phyloP scores from a whole-genome alignment of 1,284 basidiomycete species.

The Abortiporus biennis region DNA sequence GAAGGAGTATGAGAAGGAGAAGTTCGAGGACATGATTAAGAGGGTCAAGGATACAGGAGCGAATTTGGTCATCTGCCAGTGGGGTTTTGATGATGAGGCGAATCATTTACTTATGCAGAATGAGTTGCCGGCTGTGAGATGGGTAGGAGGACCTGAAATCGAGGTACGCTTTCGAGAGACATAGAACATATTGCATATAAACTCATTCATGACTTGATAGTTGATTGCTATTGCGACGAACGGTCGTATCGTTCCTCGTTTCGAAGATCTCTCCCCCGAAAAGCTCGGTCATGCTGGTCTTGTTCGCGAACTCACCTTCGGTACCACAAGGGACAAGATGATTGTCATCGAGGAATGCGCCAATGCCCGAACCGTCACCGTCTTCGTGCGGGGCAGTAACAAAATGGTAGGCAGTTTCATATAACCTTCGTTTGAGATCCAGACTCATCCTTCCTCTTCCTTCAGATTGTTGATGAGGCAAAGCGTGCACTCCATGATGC shows the following conservation, averaged over 20 bases:
- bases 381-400: slow-evolving; percentile 96
- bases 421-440: slow-evolving; percentile 1
- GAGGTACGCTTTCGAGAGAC: slow-evolving; percentile 52
- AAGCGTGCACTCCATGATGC: slow-evolving; percentile 98
- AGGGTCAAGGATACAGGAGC: slow-evolving; percentile 97
- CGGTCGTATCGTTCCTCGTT: slow-evolving; percentile 96
- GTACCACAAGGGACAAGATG: slow-evolving; percentile 99
- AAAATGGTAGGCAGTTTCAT: slow-evolving; percentile 75
- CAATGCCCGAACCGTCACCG: slow-evolving; percentile 93
- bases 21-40: slow-evolving; percentile 97
- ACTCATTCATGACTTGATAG: slow-evolving; percentile 30
- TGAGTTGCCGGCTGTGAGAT: slow-evolving; percentile 94
- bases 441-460: background rate
- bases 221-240: slow-evolving; percentile 98
- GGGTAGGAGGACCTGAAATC: slow-evolving; percentile 99
- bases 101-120: slow-evolving; percentile 99
- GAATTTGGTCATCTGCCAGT: slow-evolving; percentile 98
- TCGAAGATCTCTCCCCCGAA: slow-evolving; percentile 88
- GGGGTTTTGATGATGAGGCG: slow-evolving; percentile 99
- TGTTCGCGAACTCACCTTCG: slow-evolving; percentile 92
- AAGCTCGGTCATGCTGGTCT: slow-evolving; percentile 93
- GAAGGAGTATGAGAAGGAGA: slow-evolving; percentile 92
- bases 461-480: slow-evolving; percentile 95
- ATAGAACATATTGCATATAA: background rate
- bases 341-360: slow-evolving; percentile 98